Evolutionary conservation across 2,329 filamentous ascomycete species (phyloP), one percentile per base, ranked within the genome.

Genomic region (Ophiostoma populinum): DNA sequence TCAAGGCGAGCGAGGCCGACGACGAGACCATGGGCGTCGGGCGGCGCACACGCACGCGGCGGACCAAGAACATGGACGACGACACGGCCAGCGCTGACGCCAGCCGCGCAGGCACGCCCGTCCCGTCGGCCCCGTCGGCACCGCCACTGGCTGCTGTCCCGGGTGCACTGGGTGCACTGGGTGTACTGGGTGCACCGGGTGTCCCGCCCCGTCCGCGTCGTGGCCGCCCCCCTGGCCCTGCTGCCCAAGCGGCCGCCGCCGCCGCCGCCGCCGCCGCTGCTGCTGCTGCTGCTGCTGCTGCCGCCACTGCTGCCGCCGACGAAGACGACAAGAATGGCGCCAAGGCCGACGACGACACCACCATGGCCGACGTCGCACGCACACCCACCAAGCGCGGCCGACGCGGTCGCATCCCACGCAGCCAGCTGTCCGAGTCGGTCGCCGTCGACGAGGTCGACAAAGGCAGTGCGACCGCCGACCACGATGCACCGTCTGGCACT

Each of bases 1-100:
- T 62, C 40, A 70, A 70, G 50, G 65, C 67, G n/a, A 63, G 64
- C 9, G 68, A 73, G 45, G 59, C 65, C 9, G 52, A 55, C 13
- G 54, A 53, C 18, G 47, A 49, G 9, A 17, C 17, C 7, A 42
- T 64, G 17, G 53, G 65, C 3, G 57, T 59, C 9, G 64, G 65
- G 30, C 72, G 71, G 47, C 57, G 69, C 19, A 54, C 56, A n/a
- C 37, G 43, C 6, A 57, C 66, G 35, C 69, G 65, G 45, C 60
- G 65, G 2, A 32, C 30, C 11, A 32, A 32, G 20, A 22, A 10
- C 7, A 11, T 10, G 12, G 61, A 63, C 8, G 63, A 65, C 28
- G 65, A 67, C 29, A 63, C 63, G 24, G 60, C 64, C 22, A 56
- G 59, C 36, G 60, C 66, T 40, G 59, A 64, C 26, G 51, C 54